Evolutionary conservation across 2,329 filamentous ascomycete species (phyloP).

Genomic region (Epichloe bromicola): DNA sequence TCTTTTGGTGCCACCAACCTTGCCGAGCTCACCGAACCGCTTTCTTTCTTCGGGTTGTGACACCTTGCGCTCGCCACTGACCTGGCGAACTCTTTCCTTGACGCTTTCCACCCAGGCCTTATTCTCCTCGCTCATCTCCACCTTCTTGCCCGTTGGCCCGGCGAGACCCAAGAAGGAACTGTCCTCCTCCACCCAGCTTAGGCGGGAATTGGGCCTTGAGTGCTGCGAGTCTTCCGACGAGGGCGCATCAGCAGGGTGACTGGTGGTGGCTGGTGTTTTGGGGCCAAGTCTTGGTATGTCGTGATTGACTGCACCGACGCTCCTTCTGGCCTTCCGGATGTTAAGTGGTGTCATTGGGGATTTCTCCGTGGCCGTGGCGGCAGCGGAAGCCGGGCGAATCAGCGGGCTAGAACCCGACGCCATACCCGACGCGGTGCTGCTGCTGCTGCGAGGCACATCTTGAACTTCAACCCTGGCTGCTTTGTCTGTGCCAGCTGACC

Average conservation of each 20-base stretch:
- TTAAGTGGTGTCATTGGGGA: slow-evolving; percentile 35
- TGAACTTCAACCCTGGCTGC: slow-evolving; percentile 46
- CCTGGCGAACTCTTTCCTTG: slow-evolving; percentile 64
- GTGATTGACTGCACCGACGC: slow-evolving; percentile 22
- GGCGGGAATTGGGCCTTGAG: slow-evolving; percentile 38
- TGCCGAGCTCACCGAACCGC: slow-evolving; percentile 57
- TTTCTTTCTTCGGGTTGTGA: slow-evolving; percentile 17
- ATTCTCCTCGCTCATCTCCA: slow-evolving; percentile 58
- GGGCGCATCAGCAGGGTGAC: slow-evolving; percentile 25
- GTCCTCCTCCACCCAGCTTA: slow-evolving; percentile 47
- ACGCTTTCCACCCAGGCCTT: slow-evolving; percentile 72
- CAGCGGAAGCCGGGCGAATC: slow-evolving; percentile 26
- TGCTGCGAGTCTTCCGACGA: slow-evolving; percentile 30
- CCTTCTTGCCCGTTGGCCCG: slow-evolving; percentile 52
- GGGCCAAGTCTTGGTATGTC: slow-evolving; percentile 22
- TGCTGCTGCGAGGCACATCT: slow-evolving; percentile 28
- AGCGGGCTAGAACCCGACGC: slow-evolving; percentile 26
- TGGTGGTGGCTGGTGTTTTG: slow-evolving; percentile 30
- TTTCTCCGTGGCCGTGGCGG: slow-evolving; percentile 22
- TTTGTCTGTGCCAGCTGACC: slow-evolving; percentile 29
- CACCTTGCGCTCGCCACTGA: slow-evolving; percentile 43
- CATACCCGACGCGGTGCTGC: slow-evolving; percentile 12
- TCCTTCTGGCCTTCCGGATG: slow-evolving; percentile 41
- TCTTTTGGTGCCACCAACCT: slow-evolving; percentile 59
- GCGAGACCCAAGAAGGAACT: slow-evolving; percentile 52